Evolutionary conservation across 108 stramenopile species (phyloP).

Genomic region (Skeletonema marinoi): DNA sequence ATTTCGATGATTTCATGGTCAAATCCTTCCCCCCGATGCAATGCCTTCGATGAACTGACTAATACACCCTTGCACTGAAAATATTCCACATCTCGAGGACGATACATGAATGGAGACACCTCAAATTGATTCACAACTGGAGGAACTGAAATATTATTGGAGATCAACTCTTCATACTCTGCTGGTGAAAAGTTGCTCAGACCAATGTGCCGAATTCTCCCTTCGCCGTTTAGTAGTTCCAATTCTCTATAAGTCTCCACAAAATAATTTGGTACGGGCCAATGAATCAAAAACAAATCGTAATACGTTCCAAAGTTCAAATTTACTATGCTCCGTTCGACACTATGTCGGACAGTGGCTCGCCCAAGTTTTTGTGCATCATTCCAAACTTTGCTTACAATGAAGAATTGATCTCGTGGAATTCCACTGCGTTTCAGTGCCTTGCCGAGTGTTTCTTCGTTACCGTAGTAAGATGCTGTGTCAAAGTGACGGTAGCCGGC

Average conservation of each 20-base stretch:
- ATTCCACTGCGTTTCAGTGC: constrained; percentile 37
- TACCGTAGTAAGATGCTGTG: constrained; percentile 55
- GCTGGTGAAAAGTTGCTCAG: constrained; percentile 25
- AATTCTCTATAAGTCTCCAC: constrained; percentile 30
- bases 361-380: constrained; percentile 36
- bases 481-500: constrained; percentile 56
- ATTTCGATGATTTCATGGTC: constrained; percentile 19
- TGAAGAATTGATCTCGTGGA: constrained; percentile 37
- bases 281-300: constrained; percentile 56
- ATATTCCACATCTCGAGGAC: constrained; percentile 27
- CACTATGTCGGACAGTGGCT: constrained; percentile 8
- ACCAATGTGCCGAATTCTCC: constrained; percentile 11
- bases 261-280: constrained; percentile 43
- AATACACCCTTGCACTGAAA: constrained; percentile 29
- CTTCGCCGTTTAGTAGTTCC: constrained; percentile 12
- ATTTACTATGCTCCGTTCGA: constrained; percentile 22
- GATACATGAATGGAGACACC: constrained; percentile 50
- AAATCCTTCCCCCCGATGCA: constrained; percentile 33
- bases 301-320: constrained; percentile 29
- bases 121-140: constrained; percentile 52
- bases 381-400: constrained; percentile 52
- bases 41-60: constrained; percentile 50
- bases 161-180: constrained; percentile 39
- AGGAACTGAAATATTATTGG: background rate
- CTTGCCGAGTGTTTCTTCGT: constrained; percentile 48